Conservation (phyloP, 768 basidiomycete species). For the Leccinum disarticulatum region DNA sequence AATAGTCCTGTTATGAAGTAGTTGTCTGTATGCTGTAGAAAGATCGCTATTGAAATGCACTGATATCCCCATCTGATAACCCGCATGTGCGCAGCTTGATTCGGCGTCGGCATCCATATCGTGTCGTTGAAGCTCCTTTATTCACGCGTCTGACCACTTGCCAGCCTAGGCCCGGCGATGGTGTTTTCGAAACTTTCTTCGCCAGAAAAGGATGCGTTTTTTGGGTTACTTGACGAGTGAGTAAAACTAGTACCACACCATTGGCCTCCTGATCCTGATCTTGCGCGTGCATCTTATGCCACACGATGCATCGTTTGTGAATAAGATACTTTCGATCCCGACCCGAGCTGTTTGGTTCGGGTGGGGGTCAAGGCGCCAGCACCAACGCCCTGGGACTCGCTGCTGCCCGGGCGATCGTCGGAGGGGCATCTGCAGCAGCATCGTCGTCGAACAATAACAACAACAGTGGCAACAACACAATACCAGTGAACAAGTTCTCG, state of each 20-base stretch:
- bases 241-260: neutral
- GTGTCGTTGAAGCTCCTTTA: neutral
- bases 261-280: neutral
- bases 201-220: slow-evolving; percentile 81
- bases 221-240: slow-evolving; percentile 78
- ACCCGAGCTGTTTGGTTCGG: slow-evolving; percentile 56
- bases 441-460: too few relatives aligned
- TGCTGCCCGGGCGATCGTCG: neutral
- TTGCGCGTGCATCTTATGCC: neutral
- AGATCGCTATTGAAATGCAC: slow-evolving; percentile 14
- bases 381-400: slow-evolving; percentile 10
- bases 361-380: slow-evolving; percentile 13
- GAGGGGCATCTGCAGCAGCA: too few relatives aligned
- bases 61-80: slow-evolving; percentile 6
- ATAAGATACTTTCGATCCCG: slow-evolving; percentile 74
- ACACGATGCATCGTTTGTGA: neutral
- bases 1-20: slow-evolving; percentile 26
- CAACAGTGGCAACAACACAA: too few relatives aligned
- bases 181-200: slow-evolving; percentile 66
- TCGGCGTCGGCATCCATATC: neutral
- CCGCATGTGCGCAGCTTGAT: neutral
- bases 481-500: slow-evolving; percentile 18
- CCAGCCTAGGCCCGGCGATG: slow-evolving; percentile 39
- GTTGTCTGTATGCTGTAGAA: slow-evolving; percentile 35
- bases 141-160: neutral